Evolutionary conservation across 192 early-diverging fungal genomes (phyloP).

Genomic region (Kickxella alabastrina): DNA sequence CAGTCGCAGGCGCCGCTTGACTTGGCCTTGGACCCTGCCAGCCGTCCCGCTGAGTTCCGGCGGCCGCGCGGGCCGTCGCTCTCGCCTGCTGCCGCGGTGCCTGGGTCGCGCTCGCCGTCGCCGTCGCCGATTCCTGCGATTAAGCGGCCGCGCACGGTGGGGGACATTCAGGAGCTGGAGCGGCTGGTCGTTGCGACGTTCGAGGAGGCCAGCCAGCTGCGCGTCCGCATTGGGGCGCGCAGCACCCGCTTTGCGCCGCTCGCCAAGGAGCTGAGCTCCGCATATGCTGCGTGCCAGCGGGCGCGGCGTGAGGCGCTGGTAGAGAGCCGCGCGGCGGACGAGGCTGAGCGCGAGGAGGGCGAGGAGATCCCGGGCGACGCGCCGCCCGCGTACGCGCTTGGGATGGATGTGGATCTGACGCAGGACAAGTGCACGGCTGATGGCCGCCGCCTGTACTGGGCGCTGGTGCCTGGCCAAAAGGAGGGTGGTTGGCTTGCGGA

Average conservation of each 20-base stretch:
- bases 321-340: background rate
- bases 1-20: slow-evolving; percentile 3
- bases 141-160: slow-evolving; percentile 23
- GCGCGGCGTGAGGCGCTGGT: slow-evolving; percentile 6
- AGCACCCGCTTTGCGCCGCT: slow-evolving; percentile 19
- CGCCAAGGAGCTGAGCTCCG: slow-evolving; percentile 16
- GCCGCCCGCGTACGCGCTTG: slow-evolving; percentile 3
- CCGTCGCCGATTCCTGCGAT: slow-evolving; percentile 7
- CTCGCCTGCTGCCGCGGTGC: slow-evolving; percentile 14
- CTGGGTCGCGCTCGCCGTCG: slow-evolving; percentile 9
- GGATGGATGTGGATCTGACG: slow-evolving; percentile 11
- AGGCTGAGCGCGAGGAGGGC: slow-evolving; percentile 42
- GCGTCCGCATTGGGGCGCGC: slow-evolving; percentile 26
- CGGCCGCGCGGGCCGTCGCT: slow-evolving; percentile 30
- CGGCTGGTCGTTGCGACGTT: slow-evolving; percentile 19
- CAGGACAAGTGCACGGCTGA: slow-evolving; percentile 18
- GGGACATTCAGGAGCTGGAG: slow-evolving; percentile 23
- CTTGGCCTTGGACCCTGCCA: no score
- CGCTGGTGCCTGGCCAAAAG: background rate
- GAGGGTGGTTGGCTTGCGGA: slow-evolving; percentile 34
- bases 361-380: slow-evolving; percentile 30
- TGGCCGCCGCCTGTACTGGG: slow-evolving; percentile 33
- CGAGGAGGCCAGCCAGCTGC: slow-evolving; percentile 41
- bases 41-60: background rate
- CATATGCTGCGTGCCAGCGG: background rate